Evolutionary conservation across 1,284 basidiomycete genomes (phyloP), one percentile per base, ranked within the genome.

Genomic region (Afroboletus lepidellus): DNA sequence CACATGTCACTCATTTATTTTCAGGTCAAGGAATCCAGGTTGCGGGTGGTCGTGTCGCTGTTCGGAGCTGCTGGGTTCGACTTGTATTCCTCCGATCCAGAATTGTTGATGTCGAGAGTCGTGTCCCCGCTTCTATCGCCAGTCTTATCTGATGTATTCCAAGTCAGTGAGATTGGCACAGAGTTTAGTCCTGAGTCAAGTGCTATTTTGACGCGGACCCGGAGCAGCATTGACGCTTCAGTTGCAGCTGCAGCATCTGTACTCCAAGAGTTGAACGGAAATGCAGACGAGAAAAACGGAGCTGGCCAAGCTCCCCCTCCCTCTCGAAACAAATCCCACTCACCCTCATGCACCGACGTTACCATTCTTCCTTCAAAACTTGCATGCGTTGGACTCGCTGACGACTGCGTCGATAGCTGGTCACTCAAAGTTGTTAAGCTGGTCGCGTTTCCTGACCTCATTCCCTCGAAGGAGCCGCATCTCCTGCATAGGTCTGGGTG

Each of bases 401-500:
- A 87, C 59, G 81, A 84, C 53, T 72, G 75, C 39, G 77, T 81
- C 12, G 86, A 88, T 57, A 76, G 79, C 41, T 88, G 86, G 86
- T 78, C 79, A 18, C 76, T 85, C 57, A 88, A 88, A 71, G 80
- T 89, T 48, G 75, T 88, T 58, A 88, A 87, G 67, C 75, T 88
- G 16, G 76, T 89, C 33, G 84, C 85, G 2, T 88, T 83, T 62
- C 86, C 86, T 0, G 85, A 87, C 54, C 75, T 88, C 41, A 84
- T 88, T 46, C 71, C 77, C 11, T 5, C 55, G 1, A 65, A 62
- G 33, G 43, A 51, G 21, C 39, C 61, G 3, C 52, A 41, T 29
- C 48, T 49, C 36, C 55, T 44, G 34, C 54, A 38, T 20, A 16
- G 45, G 15, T 30, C 54, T 44, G 38, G 39, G 25, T 51, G 33